Evolutionary conservation across 805 yeast genomes (phyloP), one percentile per base, ranked within the genome.

Genomic region (Monosporozyma unispora): DNA sequence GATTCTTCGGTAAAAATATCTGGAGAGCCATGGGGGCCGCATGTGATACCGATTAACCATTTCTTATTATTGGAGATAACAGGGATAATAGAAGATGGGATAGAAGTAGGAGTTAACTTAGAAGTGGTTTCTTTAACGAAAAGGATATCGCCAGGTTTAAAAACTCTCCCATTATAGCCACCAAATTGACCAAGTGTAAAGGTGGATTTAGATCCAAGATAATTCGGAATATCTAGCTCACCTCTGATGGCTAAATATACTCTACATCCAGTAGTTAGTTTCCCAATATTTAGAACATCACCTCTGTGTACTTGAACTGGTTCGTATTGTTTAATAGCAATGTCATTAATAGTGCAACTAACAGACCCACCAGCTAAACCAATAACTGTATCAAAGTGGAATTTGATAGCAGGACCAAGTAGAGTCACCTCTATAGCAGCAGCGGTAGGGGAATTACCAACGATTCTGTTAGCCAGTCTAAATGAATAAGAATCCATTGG

Each of bases 1-100:
- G 87, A 79, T 64, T 86, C 96, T 10, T 75, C 67, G 48, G 78
- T 78, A 75, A 93, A 93, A 69, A 90, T 88, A 67, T 91, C 99
- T 18, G 98, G 98, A 4, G 96, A 80, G 1, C 98, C 98, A 67
- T 91, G 98, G 23, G 99, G 99, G 48, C 99, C 99, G 66, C 95
- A 83, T 10, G 96, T 88, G 44, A 90, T 96, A 60, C 90, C 96
- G 54, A 91, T 90, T 44, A 72, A 70, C 98, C 98, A 91, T 43
- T 64, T 64, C 49, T 68, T 69, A 14, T 54, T 44, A 11, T 51
- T 56, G 14, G 69, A 48, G 9, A 61, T 54, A 11, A 61, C 54
- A 28, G 70, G 67, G 18, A 59, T 47, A 49, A 79, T 55, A 9
- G 77, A 60, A 39, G 61, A 56, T 19, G 95, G 87, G 51, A 81